Base-by-base conservation (phyloP, 345 rosid species). In the Salix arbutifolia region DNA sequence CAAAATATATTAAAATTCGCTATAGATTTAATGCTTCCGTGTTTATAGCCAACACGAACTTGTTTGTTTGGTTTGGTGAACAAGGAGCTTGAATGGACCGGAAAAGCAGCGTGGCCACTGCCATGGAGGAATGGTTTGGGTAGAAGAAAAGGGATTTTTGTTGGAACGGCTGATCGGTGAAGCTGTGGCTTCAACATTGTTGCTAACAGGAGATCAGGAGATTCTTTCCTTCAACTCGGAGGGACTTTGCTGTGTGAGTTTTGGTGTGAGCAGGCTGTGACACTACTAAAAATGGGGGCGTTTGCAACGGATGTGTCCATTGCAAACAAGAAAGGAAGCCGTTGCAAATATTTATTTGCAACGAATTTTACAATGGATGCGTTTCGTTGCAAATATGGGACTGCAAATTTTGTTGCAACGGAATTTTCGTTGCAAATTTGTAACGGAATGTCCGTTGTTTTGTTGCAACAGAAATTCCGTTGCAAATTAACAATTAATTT, bases 111-210 rank as follows among this genome's bases (percentile, higher is more conserved):
- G 14, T 61, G 74, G 26, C 6, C 79, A 71, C 50, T 70, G 42
- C 85, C 86, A 61, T 76, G 72, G 69, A 79, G 26, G 70, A 85
- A 83, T 33, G 83, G 86, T 46, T 78, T 86, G 35, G 69, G 78
- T 8, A 80, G 16, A 10, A 77, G 75, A 46, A 42, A 53, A 35
- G 40, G 67, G 42, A 48, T 78, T 30, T 48, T 30, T 70, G 56
- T 6, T 30, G 70, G 23, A 21, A 79, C 9, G 14, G 35, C 44
- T 61, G 83, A 65, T 16, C 64, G 77, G 19, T 80, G 38, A 68
- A 75, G 67, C 28, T 77, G 81, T 42, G 85, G 78, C 48, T 79
- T 84, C 88, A 84, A 65, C 89, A 87, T 88, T 48, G 14, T 16
- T 61, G 25, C 28, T 23, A 0, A 2, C 33, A 28, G n/a, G 40